phyloP scores from a whole-genome alignment of 495 filamentous ascomycete species.

The Penicillium samsonianum region DNA sequence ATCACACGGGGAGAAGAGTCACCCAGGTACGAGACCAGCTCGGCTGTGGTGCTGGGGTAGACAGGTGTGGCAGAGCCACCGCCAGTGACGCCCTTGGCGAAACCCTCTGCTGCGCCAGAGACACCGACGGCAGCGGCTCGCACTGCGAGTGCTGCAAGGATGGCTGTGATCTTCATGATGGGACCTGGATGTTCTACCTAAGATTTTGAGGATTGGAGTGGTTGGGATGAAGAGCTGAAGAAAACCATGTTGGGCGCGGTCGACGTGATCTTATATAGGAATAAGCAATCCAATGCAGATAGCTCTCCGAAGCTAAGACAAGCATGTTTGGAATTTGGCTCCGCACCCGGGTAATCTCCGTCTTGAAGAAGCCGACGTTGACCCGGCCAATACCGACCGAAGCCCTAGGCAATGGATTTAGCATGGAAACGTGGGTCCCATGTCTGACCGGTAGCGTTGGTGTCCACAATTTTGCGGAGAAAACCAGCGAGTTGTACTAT shows the following conservation, averaged over 20 bases:
- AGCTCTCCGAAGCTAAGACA: slow-evolving; percentile 4
- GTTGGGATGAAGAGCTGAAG: background rate
- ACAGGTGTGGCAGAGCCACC: slow-evolving; percentile 41
- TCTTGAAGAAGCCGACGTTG: background rate
- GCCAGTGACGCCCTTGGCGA: slow-evolving; percentile 44
- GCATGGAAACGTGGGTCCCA: background rate
- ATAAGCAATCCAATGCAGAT: background rate
- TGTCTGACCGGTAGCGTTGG: background rate
- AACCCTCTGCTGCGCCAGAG: slow-evolving; percentile 43
- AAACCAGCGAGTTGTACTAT: background rate
- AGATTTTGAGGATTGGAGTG: background rate
- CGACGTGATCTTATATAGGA: slow-evolving; percentile 10
- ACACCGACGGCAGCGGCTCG: slow-evolving; percentile 36
- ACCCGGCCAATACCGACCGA: background rate
- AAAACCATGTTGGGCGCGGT: background rate
- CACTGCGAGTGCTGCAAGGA: slow-evolving; percentile 27
- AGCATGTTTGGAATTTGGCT: background rate
- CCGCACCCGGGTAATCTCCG: slow-evolving; percentile 3
- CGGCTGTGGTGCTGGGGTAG: slow-evolving; percentile 39
- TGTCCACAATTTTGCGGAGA: slow-evolving; percentile 3
- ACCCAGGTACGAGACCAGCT: slow-evolving; percentile 48
- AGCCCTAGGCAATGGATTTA: background rate
- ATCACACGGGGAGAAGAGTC: slow-evolving; percentile 41
- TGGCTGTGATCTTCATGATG: slow-evolving; percentile 24
- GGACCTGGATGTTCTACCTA: background rate